Base-by-base conservation (phyloP, 352 stramenopile species). In the Thalassiosira sp. region DNA sequence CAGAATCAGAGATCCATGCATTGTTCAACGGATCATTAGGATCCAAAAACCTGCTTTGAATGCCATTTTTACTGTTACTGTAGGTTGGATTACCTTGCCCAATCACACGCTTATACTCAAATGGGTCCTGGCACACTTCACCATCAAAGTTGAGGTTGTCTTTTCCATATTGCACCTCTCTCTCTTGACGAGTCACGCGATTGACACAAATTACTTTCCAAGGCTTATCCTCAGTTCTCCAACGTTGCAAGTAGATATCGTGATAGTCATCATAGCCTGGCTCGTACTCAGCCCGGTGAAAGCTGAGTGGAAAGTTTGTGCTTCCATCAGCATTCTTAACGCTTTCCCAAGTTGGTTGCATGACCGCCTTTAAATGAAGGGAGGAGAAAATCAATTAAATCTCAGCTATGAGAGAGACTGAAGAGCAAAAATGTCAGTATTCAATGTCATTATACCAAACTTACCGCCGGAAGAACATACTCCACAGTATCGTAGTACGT, bases 331-430 rank as follows among this genome's bases (percentile, higher is more conserved):
- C 15, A 71, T 86, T 84, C 51, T 98, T 96, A 0, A 98, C 95
- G 48, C 92, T 97, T 72, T 98, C 94, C 96, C 96, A 99, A 0
- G 98, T 89, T 3, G 96, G 96, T 72, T 98, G 93, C 96, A 98
- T 98, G 1, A 98, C 89, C 16, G 95, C 82, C n/a, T 91, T 84
- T 27, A n/a, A n/a, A n/a, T n/a, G n/a, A n/a, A n/a, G n/a, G n/a
- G n/a, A n/a, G n/a, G n/a, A n/a, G n/a, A n/a, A n/a, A n/a, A n/a
- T n/a, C n/a, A n/a, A n/a, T n/a, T n/a, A n/a, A n/a, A n/a, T n/a
- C n/a, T n/a, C n/a, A n/a, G n/a, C n/a, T n/a, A n/a, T n/a, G n/a
- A n/a, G n/a, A n/a, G n/a, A n/a, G n/a, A n/a, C n/a, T n/a, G n/a
- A n/a, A n/a, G n/a, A n/a, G n/a, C n/a, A n/a, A n/a, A n/a, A n/a